Base-by-base conservation (phyloP, 225 moss, liverwort and hornwort genomes). In the Takakia lepidozioides region DNA sequence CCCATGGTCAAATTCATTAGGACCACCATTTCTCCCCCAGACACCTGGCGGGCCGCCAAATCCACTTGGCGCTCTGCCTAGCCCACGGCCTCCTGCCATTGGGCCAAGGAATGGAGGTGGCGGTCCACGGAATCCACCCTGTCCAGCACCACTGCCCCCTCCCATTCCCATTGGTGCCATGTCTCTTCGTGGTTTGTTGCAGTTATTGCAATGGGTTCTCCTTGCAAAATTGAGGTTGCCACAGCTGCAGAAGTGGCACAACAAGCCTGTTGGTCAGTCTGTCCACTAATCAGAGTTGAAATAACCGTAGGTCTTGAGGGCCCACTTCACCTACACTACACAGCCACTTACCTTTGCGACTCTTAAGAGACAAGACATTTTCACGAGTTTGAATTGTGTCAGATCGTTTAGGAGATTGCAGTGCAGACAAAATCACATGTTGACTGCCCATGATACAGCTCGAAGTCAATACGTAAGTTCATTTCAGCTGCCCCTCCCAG, bases 161-260 rank as follows among this genome's bases (percentile, higher is more conserved):
- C 82, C 83, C 8, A 75, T 76, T 29, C 87, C 86, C 21, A 88
- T 70, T 14, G 81, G 88, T 46, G 83, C 87, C 55, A 98, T 68
- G 51, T 98, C 95, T 46, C 90, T 72, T 37, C 95, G 82, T 15
- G 95, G 80, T 58, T 98, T 98, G 63, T 98, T 98, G 70, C 95
- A 98, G 37, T 98, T 98, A 47, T 98, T 98, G 65, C 95, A 98
- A 47, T 98, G 95, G 29, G 95, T 98, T 49, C 95, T 72, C 38
- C 95, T 74, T 21, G 95, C 95, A 58, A 98, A 98, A 58, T 98
- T 98, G 3, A 98, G 69, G 63, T 98, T 98, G 46, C 95, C 95
- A 61, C 95, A 98, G 57, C 95, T 98, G 54, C 20, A 63, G 16
- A 34, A 25, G 30, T n/a, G n/a, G n/a, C n/a, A 4, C 25, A 16